Base-by-base conservation (phyloP, 306 rosid species). In the Comarum palustre region DNA sequence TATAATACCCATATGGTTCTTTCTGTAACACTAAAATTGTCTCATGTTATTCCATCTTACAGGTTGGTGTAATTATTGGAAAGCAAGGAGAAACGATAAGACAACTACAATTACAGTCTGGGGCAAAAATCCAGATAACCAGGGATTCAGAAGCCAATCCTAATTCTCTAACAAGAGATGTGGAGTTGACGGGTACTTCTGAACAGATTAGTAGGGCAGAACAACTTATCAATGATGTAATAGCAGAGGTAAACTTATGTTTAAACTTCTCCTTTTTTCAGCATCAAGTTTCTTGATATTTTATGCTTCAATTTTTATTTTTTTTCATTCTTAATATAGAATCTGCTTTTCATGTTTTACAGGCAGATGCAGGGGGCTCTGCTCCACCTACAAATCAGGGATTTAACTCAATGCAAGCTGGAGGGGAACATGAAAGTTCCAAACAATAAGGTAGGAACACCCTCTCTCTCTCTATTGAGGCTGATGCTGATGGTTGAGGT, bases 131-230 rank as follows among this genome's bases (percentile, higher is more conserved):
- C 63, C 83, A 84, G 84, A 84, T 84, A 42, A 81, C 83, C 20
- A 76, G 75, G 78, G 85, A 84, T 74, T 50, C 78, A 3, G 87
- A 84, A 68, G 83, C 85, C 19, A 85, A 81, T 80, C 88, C 82
- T 68, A 75, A 79, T 55, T 78, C 88, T 48, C 61, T 68, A 47
- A 68, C 74, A 0, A 81, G 88, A 55, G 82, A 75, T 16, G 88
- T 84, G 69, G 85, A 81, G 48, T 76, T 84, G 73, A 73, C 43
- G 62, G 88, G 88, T 60, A 78, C 82, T 2, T 58, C 83, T 51
- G 88, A 84, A 65, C 88, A 84, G 77, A 80, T 81, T 60, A 78
- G 80, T 67, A 84, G 86, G 58, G 88, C 82, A 29, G 88, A 84
- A 68, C 69, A 84, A 29, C 88, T 84, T 72, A 81, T 84, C 32